Base-by-base conservation (phyloP, 2,329 filamentous ascomycete species). In the Trichoderma sp. region DNA sequence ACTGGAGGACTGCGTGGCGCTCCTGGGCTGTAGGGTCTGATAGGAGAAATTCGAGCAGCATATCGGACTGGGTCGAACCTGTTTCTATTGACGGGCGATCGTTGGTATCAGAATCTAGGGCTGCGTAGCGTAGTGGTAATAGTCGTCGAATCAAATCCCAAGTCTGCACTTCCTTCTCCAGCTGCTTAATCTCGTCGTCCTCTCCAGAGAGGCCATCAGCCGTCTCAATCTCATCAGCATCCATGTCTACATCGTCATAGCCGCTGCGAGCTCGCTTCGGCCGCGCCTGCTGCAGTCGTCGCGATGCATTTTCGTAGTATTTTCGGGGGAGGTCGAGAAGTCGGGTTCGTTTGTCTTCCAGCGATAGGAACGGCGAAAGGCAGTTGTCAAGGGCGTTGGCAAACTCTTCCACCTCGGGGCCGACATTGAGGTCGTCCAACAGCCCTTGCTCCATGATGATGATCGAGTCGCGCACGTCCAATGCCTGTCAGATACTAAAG, bases 141-240 rank as follows among this genome's bases (percentile, higher is more conserved):
- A 97, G 84, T 49, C 92, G 87, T 60, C 89, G 87, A 70, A 98
- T 82, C 33, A 98, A 84, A 76, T 96, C 90, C 96, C 96, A 99
- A 0, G 94, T 96, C 75, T 96, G 93, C 52, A 90, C 88, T 80
- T 99, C 96, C 72, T 91, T 86, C 79, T 96, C 89, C 85, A 93
- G 91, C 68, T 86, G 75, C 86, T 72, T 76, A 60, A 73, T 75
- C 59, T 79, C 74, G 16, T 76, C 74, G 21, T 70, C 37, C 5
- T 73, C 68, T 14, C 71, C 71, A 52, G 74, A 74, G 69, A 72
- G 73, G 57, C 70, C 72, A 62, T 71, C 75, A 56, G 74, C 75
- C 33, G 80, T 76, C 19, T 84, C 83, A 52, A 76, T 77, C 52
- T 87, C 86, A 71, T 89, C 88, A 8, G 85, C 74, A 61, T 89